Conservation (phyloP, 2,329 filamentous ascomycete species). For the Xylariaceae sp. region DNA sequence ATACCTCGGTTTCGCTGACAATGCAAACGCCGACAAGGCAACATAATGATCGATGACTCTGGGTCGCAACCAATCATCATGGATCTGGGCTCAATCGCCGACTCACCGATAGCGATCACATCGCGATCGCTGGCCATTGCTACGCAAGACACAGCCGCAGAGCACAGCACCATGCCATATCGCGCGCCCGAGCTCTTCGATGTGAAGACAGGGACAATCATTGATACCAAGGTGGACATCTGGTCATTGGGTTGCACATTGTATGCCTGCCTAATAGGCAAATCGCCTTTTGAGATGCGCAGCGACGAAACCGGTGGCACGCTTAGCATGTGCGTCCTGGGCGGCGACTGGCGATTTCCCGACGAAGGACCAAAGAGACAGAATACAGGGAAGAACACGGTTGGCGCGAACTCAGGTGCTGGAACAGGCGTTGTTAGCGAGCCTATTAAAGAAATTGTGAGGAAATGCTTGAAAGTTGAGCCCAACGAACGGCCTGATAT, state of each 20-base stretch:
- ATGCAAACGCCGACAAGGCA: conserved; percentile 48
- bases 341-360: conserved; percentile 94
- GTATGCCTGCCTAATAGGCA: conserved; percentile 93
- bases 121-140: conserved; percentile 85
- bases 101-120: conserved; percentile 82
- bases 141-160: conserved; percentile 89
- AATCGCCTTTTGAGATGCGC: conserved; percentile 93
- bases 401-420: conserved; percentile 30
- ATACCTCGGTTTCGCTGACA: conserved; percentile 2
- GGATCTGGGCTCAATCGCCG: conserved; percentile 90
- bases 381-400: conserved; percentile 43
- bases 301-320: conserved; percentile 95
- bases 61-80: conserved; percentile 88
- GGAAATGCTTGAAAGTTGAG: conserved; percentile 82
- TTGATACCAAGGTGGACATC: conserved; percentile 96
- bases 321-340: conserved; percentile 84
- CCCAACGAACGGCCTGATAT: conserved; percentile 70
- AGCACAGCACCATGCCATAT: conserved; percentile 98
- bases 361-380: conserved; percentile 67
- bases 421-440: conserved; percentile 65
- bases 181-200: conserved; percentile 97
- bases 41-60: conserved; percentile 97
- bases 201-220: conserved; percentile 84
- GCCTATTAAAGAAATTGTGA: conserved; percentile 78
- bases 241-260: conserved; percentile 98